Base-by-base conservation (phyloP, 1,284 basidiomycete species). In the Leucoagaricus sp. region DNA sequence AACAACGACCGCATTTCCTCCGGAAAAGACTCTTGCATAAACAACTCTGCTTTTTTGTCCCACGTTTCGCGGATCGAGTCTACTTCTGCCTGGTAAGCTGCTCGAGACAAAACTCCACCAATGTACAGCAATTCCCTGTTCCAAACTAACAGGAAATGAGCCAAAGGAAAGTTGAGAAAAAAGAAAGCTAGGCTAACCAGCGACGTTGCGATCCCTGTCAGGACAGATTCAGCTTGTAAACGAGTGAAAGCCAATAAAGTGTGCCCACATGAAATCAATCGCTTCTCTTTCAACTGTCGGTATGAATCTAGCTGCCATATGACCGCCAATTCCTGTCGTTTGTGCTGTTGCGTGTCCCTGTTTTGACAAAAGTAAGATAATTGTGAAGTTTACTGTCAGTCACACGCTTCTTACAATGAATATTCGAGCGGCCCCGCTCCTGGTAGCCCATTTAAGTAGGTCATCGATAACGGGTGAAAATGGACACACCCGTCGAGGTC, bases 231-330 rank as follows among this genome's bases (percentile, higher is more conserved):
- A 40, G 26, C 21, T 12, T n/a, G 23, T 49, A 45, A 10, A 15
- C 33, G 34, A 13, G 15, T 23, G 53, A 45, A 9, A 10, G 59
- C 52, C 38, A 31, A 1, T 33, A 73, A n/a, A n/a, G n/a, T n/a
- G n/a, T n/a, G n/a, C 86, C 72, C 69, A 92, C 85, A 91, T 87
- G 4, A 95, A 75, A 72, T 97, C 95, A 61, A 98, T 89, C 0
- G 92, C 93, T 73, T 99, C 96, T 61, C 96, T 85, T 72, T 99
- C 96, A 2, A 99, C 96, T 0, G 96, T 99, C 0, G 95, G 94
- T 58, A 99, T 97, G 69, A 98, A 98, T 7, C 95, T 82, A 1
- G 93, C 89, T 1, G 94, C 86, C 71, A 98, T 85, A 65, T 96
- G 94, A 0, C 95, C 95, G 3, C 92, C 93, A 44, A 97, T 86